Evolutionary conservation across 2,329 filamentous ascomycete genomes (phyloP).

Genomic region (Neonectria neomacrospora): DNA sequence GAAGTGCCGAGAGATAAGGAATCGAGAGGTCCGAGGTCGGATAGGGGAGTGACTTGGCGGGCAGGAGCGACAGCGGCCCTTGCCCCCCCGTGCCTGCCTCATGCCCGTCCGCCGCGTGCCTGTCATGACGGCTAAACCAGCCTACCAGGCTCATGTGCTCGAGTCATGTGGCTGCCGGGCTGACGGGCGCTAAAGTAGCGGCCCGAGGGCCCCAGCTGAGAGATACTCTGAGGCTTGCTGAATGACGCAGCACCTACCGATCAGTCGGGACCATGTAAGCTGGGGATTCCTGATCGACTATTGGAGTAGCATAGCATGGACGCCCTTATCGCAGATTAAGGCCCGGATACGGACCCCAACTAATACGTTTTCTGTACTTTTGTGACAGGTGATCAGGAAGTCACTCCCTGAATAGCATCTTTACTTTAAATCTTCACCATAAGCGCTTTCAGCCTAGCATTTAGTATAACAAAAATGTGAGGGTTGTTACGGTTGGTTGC

Average conservation of each 20-base stretch:
- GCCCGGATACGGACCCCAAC: no score
- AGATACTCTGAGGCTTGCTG: not conserved
- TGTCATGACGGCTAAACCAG: not conserved
- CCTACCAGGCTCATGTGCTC: conserved; percentile 29
- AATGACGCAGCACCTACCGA: not conserved
- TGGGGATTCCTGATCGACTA: not conserved
- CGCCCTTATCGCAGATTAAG: no score
- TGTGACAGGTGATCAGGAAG: no score
- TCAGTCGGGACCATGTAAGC: not conserved
- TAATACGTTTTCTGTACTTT: no score
- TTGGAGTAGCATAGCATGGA: not conserved
- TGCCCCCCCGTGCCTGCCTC: not conserved
- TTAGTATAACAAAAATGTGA: not conserved
- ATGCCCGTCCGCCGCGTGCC: not conserved
- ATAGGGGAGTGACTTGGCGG: conserved; percentile 11
- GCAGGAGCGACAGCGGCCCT: not conserved
- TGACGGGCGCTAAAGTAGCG: conserved; percentile 13
- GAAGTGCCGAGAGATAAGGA: conserved; percentile 29
- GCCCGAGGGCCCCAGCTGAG: not conserved
- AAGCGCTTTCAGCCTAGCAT: not conserved
- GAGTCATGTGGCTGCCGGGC: conserved; percentile 34
- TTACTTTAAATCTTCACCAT: not conserved
- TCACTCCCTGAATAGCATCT: not conserved
- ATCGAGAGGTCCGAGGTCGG: conserved; percentile 27
- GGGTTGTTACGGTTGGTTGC: not conserved